Conservation (phyloP, 495 filamentous ascomycete genomes). For the Aspergillus wentii region DNA sequence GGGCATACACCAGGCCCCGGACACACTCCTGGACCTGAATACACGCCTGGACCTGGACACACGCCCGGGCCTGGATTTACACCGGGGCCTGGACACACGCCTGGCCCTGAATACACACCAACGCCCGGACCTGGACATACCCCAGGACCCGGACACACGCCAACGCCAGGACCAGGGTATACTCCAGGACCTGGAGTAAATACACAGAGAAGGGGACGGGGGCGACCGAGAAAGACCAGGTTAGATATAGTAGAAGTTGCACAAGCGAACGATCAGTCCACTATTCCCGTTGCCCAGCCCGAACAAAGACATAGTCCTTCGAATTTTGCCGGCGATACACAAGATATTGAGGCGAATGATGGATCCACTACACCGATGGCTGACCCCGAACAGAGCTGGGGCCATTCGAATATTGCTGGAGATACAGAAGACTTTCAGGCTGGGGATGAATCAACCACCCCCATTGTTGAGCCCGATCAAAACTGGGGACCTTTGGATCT, state of each 20-base stretch:
- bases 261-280: conserved; percentile 11
- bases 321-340: conserved; percentile 12
- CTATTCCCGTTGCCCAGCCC: conserved; percentile 7
- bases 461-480: background rate
- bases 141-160: conserved; percentile 16
- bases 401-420: conserved; percentile 22
- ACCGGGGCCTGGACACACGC: too few relatives aligned
- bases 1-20: conserved; percentile 28
- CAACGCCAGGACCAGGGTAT: too few relatives aligned
- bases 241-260: conserved; percentile 16
- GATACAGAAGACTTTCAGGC: conserved; percentile 15
- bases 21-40: conserved; percentile 8
- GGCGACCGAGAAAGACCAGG: conserved; percentile 35
- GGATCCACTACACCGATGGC: conserved; percentile 4
- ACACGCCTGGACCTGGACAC: conserved; percentile 5
- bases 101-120: too few relatives aligned
- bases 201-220: conserved; percentile 29
- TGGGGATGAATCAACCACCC: background rate
- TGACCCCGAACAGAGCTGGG: conserved; percentile 14
- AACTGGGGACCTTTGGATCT: conserved; percentile 9
- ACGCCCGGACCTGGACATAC: conserved; percentile 31
- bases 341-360: conserved; percentile 1
- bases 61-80: conserved; percentile 7
- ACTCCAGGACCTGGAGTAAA: too few relatives aligned
- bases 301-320: conserved; percentile 17